Evolutionary conservation across 2,329 filamentous ascomycete species (phyloP).

Genomic region (Hymenoscyphus fructigenus): DNA sequence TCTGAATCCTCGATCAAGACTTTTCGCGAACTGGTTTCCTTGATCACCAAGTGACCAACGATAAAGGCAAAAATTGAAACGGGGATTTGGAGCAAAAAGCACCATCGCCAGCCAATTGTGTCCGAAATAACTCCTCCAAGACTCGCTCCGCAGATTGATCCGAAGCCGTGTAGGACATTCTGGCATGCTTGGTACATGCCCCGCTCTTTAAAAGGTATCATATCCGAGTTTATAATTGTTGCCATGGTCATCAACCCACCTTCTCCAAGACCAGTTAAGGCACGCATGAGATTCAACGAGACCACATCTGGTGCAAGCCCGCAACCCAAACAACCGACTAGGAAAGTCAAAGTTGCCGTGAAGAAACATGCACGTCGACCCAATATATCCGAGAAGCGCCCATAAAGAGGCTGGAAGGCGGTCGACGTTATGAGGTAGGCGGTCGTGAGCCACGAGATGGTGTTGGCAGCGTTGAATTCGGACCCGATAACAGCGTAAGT

Average conservation of each 20-base stretch:
- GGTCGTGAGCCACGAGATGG: too few relatives aligned
- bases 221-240: slow-evolving; percentile 61
- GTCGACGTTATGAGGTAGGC: slow-evolving; percentile 60
- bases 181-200: slow-evolving; percentile 49
- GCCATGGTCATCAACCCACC: slow-evolving; percentile 69
- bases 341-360: slow-evolving; percentile 61
- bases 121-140: too few relatives aligned
- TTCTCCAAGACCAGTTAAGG: slow-evolving; percentile 67
- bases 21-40: too few relatives aligned
- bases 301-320: slow-evolving; percentile 58
- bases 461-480: too few relatives aligned
- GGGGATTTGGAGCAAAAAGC: too few relatives aligned
- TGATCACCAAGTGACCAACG: too few relatives aligned
- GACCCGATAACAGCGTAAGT: too few relatives aligned
- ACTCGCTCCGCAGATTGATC: too few relatives aligned
- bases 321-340: slow-evolving; percentile 63
- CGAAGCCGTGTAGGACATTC: too few relatives aligned
- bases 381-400: slow-evolving; percentile 68
- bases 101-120: too few relatives aligned
- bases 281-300: slow-evolving; percentile 62
- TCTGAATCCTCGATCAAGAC: too few relatives aligned
- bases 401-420: slow-evolving; percentile 70
- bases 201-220: slow-evolving; percentile 56
- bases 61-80: too few relatives aligned
- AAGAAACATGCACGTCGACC: slow-evolving; percentile 64